Percentiles rank a stretch among this genome's conserved stretches.
Evolutionary conservation across 306 rosid genomes (phyloP).

Genomic region (Vachellia collinsii): DNA sequence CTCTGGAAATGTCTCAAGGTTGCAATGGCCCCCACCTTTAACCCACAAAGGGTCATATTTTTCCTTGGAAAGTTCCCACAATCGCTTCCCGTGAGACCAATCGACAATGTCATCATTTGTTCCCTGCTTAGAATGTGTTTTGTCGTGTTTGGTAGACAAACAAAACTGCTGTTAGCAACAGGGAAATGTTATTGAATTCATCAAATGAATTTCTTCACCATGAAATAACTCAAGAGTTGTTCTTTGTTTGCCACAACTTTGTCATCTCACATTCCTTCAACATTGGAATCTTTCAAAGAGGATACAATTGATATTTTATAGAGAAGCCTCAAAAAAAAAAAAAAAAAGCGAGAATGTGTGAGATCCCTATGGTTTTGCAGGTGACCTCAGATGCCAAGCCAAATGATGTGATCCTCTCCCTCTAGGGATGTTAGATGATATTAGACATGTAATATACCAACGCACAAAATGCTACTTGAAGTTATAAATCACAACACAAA

Average conservation of each 20-base stretch:
- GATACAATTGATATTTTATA: background rate
- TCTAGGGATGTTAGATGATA: background rate
- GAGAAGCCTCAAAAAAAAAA: background rate
- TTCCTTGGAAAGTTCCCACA: conserved; percentile 97
- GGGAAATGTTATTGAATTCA: conserved; percentile 19
- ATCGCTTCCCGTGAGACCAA: conserved; percentile 92
- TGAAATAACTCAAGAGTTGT: background rate
- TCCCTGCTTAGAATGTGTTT: conserved; percentile 68
- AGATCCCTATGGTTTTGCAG: background rate
- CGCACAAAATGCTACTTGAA: background rate
- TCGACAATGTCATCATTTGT: conserved; percentile 93
- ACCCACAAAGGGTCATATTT: conserved; percentile 97
- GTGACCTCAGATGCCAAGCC: background rate
- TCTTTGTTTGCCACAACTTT: background rate
- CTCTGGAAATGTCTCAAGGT: conserved; percentile 94
- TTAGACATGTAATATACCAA: background rate
- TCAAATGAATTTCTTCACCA: conserved; percentile 2
- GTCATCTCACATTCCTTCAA: background rate
- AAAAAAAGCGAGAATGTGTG: background rate
- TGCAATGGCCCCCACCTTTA: conserved; percentile 98
- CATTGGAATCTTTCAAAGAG: background rate
- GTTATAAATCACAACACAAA: conserved; percentile 1
- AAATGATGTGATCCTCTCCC: background rate
- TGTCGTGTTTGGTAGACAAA: conserved; percentile 33
- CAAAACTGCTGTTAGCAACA: conserved; percentile 33